Conservation (phyloP, 163 green algal genomes). For the Chlamydomonas reinhardtii region DNA sequence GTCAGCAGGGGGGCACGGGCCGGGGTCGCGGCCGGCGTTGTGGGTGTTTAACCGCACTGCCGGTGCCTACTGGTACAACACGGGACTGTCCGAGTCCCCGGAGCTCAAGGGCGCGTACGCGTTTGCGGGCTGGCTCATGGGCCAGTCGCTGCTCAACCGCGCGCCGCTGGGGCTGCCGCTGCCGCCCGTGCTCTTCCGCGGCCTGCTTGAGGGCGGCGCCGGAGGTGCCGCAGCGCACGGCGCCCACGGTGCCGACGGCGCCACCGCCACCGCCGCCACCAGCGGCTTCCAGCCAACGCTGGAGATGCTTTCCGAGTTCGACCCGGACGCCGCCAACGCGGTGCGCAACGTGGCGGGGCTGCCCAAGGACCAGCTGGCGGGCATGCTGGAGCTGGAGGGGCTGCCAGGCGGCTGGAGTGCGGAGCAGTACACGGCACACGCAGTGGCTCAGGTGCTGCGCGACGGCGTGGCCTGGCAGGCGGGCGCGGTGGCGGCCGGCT, state of each 20-base stretch:
- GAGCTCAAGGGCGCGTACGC: slow-evolving; percentile 37
- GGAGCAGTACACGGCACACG: slow-evolving; percentile 52
- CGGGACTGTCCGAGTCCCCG: not conserved
- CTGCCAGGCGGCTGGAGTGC: slow-evolving; percentile 36
- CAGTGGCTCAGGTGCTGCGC: slow-evolving; percentile 27
- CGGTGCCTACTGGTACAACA: slow-evolving; percentile 68
- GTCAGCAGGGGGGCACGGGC: not conserved
- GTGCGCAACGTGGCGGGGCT: slow-evolving; percentile 52
- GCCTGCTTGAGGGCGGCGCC: slow-evolving; percentile 40
- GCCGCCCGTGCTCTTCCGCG: slow-evolving; percentile 56
- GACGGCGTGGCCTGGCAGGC: slow-evolving; percentile 62
- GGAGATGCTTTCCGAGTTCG: slow-evolving; percentile 60
- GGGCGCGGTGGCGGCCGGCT: slow-evolving; percentile 38
- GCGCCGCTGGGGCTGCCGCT: slow-evolving; percentile 60
- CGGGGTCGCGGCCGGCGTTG: slow-evolving; percentile 28
- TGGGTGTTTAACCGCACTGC: slow-evolving; percentile 58
- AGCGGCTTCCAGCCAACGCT: slow-evolving; percentile 54
- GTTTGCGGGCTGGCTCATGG: slow-evolving; percentile 64
- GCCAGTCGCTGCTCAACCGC: slow-evolving; percentile 60
- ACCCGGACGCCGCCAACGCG: slow-evolving; percentile 60
- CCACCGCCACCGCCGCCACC: not conserved
- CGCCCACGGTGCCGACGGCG: not conserved
- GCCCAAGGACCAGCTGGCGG: slow-evolving; percentile 54
- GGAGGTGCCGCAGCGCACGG: too few species aligned
- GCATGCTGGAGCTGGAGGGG: slow-evolving; percentile 67